phyloP scores from a whole-genome alignment of 2,329 filamentous ascomycete species.

The Epicoccum sorghinum region DNA sequence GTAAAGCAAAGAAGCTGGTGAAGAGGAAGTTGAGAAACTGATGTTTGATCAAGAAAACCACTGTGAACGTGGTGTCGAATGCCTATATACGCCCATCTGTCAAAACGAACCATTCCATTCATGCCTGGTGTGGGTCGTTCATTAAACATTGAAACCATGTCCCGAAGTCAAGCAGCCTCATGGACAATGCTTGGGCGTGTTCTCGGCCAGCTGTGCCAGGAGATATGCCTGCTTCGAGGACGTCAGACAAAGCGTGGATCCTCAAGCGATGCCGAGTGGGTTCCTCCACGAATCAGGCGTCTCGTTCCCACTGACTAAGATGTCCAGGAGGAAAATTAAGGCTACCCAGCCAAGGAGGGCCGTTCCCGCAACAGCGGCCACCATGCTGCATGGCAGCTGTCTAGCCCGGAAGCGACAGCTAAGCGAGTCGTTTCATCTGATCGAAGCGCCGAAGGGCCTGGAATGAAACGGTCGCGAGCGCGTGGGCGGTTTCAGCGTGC shows the following conservation, averaged over 20 bases:
- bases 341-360: constrained; percentile 20
- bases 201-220: constrained; percentile 24
- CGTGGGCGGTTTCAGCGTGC: constrained; percentile 41
- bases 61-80: constrained; percentile 1
- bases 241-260: constrained; percentile 25
- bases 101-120: constrained; percentile 18
- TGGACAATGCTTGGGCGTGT: constrained; percentile 26
- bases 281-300: constrained; percentile 38
- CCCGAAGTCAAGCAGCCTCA: constrained; percentile 24
- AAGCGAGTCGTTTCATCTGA: constrained; percentile 31
- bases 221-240: constrained; percentile 21
- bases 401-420: constrained; percentile 18
- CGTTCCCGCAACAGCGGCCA: constrained; percentile 31
- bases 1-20: constrained; percentile 33
- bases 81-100: constrained; percentile 29
- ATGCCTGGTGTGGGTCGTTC: constrained; percentile 35
- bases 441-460: constrained; percentile 38
- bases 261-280: constrained; percentile 27
- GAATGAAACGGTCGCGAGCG: constrained; percentile 42
- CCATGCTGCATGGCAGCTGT: constrained; percentile 24
- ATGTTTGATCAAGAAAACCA: constrained; percentile 22
- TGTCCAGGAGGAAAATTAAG: constrained; percentile 25
- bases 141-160: constrained; percentile 46
- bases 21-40: constrained; percentile 29
- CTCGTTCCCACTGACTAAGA: constrained; percentile 16